phyloP scores from a whole-genome alignment of 2,329 filamentous ascomycete genomes.

The Diaporthe sp. region DNA sequence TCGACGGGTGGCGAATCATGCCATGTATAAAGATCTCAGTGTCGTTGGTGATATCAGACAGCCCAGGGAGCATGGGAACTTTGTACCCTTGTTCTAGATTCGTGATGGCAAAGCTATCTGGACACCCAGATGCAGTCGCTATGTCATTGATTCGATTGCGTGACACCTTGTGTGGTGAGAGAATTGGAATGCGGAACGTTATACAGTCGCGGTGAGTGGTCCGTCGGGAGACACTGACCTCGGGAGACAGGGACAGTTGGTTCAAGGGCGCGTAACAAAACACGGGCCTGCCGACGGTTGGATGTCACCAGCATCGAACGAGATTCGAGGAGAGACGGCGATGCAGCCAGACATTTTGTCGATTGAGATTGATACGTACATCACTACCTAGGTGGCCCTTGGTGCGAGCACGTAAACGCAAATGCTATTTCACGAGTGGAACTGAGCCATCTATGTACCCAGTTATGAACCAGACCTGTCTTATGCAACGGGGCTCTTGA shows the following conservation, averaged over 20 bases:
- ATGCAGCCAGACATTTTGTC: not conserved
- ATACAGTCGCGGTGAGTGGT: not conserved
- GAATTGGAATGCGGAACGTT: not conserved
- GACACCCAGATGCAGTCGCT: not conserved
- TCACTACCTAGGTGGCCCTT: not conserved
- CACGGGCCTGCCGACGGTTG: no score
- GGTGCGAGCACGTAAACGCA: not conserved
- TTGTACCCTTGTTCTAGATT: not conserved
- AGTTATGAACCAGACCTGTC: constrained; percentile 12
- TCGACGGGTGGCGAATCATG: not conserved
- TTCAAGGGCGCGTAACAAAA: not conserved
- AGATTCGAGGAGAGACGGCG: not conserved
- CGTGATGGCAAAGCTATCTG: not conserved
- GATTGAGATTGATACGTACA: not conserved
- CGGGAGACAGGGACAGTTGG: not conserved
- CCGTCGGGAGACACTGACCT: not conserved
- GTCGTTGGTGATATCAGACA: not conserved
- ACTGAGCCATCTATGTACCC: constrained; percentile 3
- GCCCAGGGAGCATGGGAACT: not conserved
- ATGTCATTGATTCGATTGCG: not conserved
- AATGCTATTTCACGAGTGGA: constrained; percentile 6
- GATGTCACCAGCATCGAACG: not conserved
- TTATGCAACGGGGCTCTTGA: constrained; percentile 12
- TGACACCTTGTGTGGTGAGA: not conserved
- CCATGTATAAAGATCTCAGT: not conserved